Conservation (phyloP, 768 basidiomycete species). For the Lyophyllum atratum region DNA sequence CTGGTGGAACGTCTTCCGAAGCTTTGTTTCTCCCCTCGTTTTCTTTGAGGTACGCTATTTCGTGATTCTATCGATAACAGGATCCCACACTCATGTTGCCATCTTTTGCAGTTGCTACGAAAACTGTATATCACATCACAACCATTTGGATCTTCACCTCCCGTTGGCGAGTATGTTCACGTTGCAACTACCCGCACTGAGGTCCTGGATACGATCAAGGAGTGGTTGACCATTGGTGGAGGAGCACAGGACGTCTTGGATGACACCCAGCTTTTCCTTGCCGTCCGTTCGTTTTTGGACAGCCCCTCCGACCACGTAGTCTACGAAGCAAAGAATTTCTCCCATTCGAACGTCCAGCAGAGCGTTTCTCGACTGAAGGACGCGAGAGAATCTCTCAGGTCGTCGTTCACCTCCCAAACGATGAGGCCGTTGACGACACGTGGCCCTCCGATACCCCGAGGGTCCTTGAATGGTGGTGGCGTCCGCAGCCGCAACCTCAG, state of each 20-base stretch:
- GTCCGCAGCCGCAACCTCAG: slow-evolving; percentile 36
- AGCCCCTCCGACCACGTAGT: slow-evolving; percentile 53
- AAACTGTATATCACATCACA: slow-evolving; percentile 68
- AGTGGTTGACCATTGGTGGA: slow-evolving; percentile 74
- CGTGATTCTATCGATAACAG: not conserved
- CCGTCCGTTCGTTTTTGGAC: slow-evolving; percentile 61
- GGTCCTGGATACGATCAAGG: slow-evolving; percentile 62
- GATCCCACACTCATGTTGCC: not conserved
- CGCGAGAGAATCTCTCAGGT: slow-evolving; percentile 40
- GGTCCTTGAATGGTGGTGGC: slow-evolving; percentile 18
- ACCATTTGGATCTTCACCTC: slow-evolving; percentile 40
- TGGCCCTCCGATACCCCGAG: slow-evolving; percentile 14
- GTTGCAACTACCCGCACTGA: slow-evolving; percentile 57
- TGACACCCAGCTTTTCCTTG: slow-evolving; percentile 62
- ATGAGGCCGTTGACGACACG: slow-evolving; percentile 52
- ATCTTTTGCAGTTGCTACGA: slow-evolving; percentile 58
- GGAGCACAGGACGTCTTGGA: slow-evolving; percentile 82
- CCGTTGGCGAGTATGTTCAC: slow-evolving; percentile 48
- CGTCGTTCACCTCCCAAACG: slow-evolving; percentile 55
- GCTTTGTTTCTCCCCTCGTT: slow-evolving; percentile 77
- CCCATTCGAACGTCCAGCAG: slow-evolving; percentile 45
- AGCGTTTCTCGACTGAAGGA: slow-evolving; percentile 48
- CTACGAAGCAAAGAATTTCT: slow-evolving; percentile 40
- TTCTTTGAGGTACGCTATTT: slow-evolving; percentile 74
- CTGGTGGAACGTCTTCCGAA: slow-evolving; percentile 86